Evolutionary conservation across 2,329 filamentous ascomycete genomes (phyloP).

Genomic region (Fusarium pininemorale): DNA sequence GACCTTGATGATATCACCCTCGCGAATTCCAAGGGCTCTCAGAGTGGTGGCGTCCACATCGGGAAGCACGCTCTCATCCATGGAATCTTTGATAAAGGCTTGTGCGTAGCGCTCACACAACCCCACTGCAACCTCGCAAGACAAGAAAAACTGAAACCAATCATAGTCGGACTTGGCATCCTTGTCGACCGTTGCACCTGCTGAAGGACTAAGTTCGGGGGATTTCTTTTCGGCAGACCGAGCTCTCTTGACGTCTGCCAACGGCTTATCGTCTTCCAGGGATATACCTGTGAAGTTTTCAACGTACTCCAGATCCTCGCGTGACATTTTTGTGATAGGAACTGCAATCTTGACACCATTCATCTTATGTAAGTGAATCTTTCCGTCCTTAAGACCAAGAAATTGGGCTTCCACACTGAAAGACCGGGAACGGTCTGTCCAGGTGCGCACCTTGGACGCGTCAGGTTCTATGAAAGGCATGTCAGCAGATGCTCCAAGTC

Average conservation of each 20-base stretch:
- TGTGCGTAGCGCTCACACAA: conserved; percentile 94
- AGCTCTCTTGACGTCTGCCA: conserved; percentile 80
- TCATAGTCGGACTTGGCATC: conserved; percentile 81
- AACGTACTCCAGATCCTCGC: conserved; percentile 94
- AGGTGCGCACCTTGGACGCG: conserved; percentile 81
- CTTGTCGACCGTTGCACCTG: conserved; percentile 70
- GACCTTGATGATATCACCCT: conserved; percentile 95
- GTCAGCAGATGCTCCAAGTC: conserved; percentile 16
- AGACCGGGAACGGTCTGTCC: conserved; percentile 94
- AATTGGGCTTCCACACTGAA: conserved; percentile 99
- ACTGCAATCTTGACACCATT: conserved; percentile 99
- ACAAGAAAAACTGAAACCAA: conserved; percentile 98
- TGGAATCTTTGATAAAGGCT: conserved; percentile 88
- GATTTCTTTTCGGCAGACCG: conserved; percentile 46
- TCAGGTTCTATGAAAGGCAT: conserved; percentile 74
- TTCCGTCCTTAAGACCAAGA: conserved; percentile 90
- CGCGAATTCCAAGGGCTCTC: conserved; percentile 89
- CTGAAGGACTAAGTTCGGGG: conserved; percentile 47
- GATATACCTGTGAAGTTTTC: conserved; percentile 88
- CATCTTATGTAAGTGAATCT: conserved; percentile 96
- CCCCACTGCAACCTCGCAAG: conserved; percentile 89
- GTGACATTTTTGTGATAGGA: conserved; percentile 93
- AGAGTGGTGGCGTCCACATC: conserved; percentile 87
- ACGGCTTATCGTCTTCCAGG: conserved; percentile 91
- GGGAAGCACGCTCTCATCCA: conserved; percentile 92